A percentile compares a stretch with the other conserved stretches of the same genome.
These are phyloP conservation scores for Zoysia matrella DNA, from an alignment of 202 grass and related monocot genomes.

Conservation along the genomic window DNA sequence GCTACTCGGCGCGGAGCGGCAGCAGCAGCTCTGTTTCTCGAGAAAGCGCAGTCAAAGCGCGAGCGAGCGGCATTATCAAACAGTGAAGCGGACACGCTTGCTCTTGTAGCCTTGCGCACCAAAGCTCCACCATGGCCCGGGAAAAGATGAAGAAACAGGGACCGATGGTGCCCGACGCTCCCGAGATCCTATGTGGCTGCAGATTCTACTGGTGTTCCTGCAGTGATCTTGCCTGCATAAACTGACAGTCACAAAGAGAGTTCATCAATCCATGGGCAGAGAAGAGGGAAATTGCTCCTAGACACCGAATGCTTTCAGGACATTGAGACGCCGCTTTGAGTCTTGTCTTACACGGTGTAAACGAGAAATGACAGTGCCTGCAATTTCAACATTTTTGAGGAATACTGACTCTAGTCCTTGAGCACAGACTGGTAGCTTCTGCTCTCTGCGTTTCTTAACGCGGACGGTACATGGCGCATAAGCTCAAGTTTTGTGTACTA, in stretches of 20 bases:
- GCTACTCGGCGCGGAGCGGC: conserved; percentile 24
- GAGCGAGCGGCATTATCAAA: conserved; percentile 39
- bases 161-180: background rate
- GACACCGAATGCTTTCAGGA: background rate
- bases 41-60: conserved; percentile 34
- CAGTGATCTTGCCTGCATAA: background rate
- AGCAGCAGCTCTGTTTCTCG: conserved; percentile 1
- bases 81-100: conserved; percentile 23
- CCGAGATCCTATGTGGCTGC: conserved; percentile 24
- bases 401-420: too few species aligned
- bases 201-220: background rate
- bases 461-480: too few species aligned
- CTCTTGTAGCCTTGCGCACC: conserved; percentile 27
- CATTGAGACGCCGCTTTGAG: too few species aligned
- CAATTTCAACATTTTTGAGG: too few species aligned
- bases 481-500: too few species aligned
- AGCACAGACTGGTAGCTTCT: too few species aligned
- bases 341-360: too few species aligned
- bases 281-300: background rate
- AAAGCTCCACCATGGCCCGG: background rate
- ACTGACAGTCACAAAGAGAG: background rate
- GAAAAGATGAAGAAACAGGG: conserved; percentile 23
- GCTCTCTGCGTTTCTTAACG: too few species aligned
- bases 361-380: too few species aligned
- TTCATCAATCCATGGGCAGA: background rate